phyloP scores from a whole-genome alignment of 495 filamentous ascomycete species.

The Penicillium dipodomyicola region DNA sequence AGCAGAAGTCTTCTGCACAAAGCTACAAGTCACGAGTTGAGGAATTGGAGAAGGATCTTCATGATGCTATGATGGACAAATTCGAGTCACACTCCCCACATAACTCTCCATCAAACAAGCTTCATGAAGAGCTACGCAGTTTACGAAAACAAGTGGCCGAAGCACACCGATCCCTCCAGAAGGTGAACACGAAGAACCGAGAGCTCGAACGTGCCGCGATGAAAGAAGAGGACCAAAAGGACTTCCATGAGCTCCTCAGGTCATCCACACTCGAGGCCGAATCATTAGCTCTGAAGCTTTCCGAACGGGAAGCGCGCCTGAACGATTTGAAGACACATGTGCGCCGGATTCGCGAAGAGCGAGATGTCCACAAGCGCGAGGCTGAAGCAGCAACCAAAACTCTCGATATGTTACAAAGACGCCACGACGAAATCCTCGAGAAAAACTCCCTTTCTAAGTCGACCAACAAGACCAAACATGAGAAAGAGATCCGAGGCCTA shows the following conservation, averaged over 20 bases:
- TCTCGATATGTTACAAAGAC: conserved; percentile 51
- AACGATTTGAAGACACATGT: conserved; percentile 56
- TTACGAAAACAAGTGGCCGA: conserved; percentile 62
- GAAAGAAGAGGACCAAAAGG: conserved; percentile 59
- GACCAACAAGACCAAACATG: conserved; percentile 59
- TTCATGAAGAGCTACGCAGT: conserved; percentile 60
- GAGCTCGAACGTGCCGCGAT: conserved; percentile 47
- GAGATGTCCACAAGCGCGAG: conserved; percentile 48
- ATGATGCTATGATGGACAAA: conserved; percentile 52
- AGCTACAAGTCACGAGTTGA: conserved; percentile 54
- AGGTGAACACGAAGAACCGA: conserved; percentile 53
- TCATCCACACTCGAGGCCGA: conserved; percentile 66
- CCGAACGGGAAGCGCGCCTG: conserved; percentile 50
- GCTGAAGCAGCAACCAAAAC: conserved; percentile 50
- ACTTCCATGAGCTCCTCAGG: conserved; percentile 65
- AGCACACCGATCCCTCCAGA: conserved; percentile 57
- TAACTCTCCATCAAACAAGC: conserved; percentile 52
- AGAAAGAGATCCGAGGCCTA: conserved; percentile 78
- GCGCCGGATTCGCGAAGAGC: conserved; percentile 58
- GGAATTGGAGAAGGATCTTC: conserved; percentile 56
- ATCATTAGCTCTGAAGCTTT: conserved; percentile 57
- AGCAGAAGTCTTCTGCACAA: conserved; percentile 54
- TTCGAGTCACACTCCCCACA: conserved; percentile 45
- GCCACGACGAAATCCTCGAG: conserved; percentile 54
- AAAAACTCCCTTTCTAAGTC: conserved; percentile 37